phyloP scores from a whole-genome alignment of 129 eudicot genomes.

The Ambrosia artemisiifolia region DNA sequence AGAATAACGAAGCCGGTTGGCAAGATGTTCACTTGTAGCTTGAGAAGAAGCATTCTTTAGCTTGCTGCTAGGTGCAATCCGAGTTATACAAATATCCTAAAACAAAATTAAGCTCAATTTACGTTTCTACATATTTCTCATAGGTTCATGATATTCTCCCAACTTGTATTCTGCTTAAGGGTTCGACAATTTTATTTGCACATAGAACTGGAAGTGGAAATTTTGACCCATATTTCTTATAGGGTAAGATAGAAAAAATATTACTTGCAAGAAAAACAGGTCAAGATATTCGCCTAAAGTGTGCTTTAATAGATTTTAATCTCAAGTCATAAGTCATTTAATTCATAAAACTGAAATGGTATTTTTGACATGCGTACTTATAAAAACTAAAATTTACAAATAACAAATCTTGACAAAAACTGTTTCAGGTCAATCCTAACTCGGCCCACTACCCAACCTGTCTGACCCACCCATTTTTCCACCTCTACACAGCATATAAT shows the following conservation, averaged over 20 bases:
- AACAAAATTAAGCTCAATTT: not conserved
- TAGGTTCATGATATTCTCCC: not conserved
- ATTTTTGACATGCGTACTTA: not conserved
- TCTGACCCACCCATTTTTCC: slow-evolving; percentile 4
- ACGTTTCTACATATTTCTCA: not conserved
- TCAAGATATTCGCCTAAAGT: not conserved
- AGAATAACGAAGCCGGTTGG: slow-evolving; percentile 63
- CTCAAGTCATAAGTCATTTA: not conserved
- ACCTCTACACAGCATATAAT: not conserved
- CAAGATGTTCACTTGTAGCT: slow-evolving; percentile 54
- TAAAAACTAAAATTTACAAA: not conserved
- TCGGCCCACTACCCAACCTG: not conserved
- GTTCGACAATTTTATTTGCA: not conserved
- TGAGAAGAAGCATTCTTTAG: slow-evolving; percentile 28
- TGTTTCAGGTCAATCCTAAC: not conserved
- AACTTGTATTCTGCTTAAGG: not conserved
- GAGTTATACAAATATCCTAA: slow-evolving; percentile 71
- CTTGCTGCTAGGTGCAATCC: slow-evolving; percentile 24
- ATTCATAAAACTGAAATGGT: not conserved
- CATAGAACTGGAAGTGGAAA: not conserved
- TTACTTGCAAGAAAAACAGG: not conserved
- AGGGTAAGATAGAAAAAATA: not conserved
- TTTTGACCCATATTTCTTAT: not conserved
- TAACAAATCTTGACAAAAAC: not conserved
- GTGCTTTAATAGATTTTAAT: not conserved